Conservation (phyloP, 768 basidiomycete species). For the Tricholoma hemisulphureum region DNA sequence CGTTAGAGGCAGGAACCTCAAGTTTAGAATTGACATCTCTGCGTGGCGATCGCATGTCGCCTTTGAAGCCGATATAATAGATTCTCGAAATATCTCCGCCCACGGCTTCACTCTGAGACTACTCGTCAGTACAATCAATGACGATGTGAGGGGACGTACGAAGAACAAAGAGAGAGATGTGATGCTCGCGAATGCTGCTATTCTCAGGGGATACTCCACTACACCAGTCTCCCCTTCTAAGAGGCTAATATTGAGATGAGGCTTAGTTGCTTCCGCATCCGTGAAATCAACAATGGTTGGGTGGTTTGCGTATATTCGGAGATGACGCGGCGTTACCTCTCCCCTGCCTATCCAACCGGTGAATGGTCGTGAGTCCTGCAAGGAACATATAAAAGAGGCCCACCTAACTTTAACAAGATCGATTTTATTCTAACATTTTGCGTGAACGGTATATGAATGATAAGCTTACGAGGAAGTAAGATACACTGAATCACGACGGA, state of each 20-base stretch:
- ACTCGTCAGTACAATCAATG: neutral
- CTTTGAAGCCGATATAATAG: constrained; percentile 84
- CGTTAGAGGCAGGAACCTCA: constrained; percentile 78
- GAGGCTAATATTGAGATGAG: constrained; percentile 69
- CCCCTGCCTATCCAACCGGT: constrained; percentile 54
- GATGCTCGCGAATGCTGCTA: constrained; percentile 74
- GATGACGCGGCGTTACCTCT: constrained; percentile 69
- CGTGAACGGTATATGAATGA: constrained; percentile 79
- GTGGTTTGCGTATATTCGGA: constrained; percentile 74
- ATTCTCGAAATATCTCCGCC: constrained; percentile 66
- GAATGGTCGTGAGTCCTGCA: neutral
- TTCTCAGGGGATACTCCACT: constrained; percentile 74
- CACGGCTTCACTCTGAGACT: constrained; percentile 56
- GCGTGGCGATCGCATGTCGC: constrained; percentile 54
- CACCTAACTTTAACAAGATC: constrained; percentile 74
- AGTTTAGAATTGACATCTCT: constrained; percentile 63
- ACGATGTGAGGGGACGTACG: constrained; percentile 44
- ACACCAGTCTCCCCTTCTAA: constrained; percentile 67
- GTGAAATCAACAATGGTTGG: constrained; percentile 75
- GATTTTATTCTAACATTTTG: constrained; percentile 77
- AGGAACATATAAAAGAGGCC: constrained; percentile 14
- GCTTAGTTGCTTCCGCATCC: constrained; percentile 65
- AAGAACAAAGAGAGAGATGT: constrained; percentile 76
- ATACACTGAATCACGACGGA: neutral
- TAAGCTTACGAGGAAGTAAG: constrained; percentile 46